Conservation (phyloP, 441 rosid species). For the Erodium texanum region DNA sequence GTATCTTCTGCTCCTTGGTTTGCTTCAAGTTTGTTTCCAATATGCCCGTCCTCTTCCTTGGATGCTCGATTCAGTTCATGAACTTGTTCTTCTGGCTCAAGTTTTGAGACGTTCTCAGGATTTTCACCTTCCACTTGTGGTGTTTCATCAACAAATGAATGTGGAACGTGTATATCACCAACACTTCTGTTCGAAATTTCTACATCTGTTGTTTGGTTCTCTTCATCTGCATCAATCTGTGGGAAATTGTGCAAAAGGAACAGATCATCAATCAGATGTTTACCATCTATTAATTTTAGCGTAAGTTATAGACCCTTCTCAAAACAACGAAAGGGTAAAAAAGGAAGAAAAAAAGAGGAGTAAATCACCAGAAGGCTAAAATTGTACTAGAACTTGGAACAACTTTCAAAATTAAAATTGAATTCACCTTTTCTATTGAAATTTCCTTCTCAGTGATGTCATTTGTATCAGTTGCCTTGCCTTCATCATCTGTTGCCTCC, state of each 20-base stretch:
- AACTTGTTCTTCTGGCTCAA: slow-evolving; percentile 21
- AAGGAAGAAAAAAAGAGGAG: not conserved
- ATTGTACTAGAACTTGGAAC: not conserved
- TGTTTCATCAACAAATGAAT: slow-evolving; percentile 16
- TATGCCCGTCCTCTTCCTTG: slow-evolving; percentile 16
- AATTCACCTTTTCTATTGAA: slow-evolving; percentile 12
- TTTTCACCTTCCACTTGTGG: slow-evolving; percentile 11
- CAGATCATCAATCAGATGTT: not conserved
- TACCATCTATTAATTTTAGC: not conserved
- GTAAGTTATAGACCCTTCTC: not conserved
- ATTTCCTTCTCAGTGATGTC: not conserved
- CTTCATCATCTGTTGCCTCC: not conserved
- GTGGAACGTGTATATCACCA: slow-evolving; percentile 15
- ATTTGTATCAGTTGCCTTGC: not conserved
- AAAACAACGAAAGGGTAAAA: not conserved
- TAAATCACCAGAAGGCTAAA: not conserved
- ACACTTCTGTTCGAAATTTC: slow-evolving; percentile 15
- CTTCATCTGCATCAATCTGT: slow-evolving; percentile 18
- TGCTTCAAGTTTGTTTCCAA: slow-evolving; percentile 20
- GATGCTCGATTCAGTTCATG: slow-evolving; percentile 20
- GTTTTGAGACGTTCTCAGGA: slow-evolving; percentile 11
- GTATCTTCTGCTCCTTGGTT: slow-evolving; percentile 12
- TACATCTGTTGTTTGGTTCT: slow-evolving; percentile 13
- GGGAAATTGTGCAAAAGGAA: slow-evolving; percentile 20
- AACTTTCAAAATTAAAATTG: slow-evolving; percentile 1